Base-by-base conservation (phyloP, 176 grass and related monocot species). In the Tillandsia fasciculata region DNA sequence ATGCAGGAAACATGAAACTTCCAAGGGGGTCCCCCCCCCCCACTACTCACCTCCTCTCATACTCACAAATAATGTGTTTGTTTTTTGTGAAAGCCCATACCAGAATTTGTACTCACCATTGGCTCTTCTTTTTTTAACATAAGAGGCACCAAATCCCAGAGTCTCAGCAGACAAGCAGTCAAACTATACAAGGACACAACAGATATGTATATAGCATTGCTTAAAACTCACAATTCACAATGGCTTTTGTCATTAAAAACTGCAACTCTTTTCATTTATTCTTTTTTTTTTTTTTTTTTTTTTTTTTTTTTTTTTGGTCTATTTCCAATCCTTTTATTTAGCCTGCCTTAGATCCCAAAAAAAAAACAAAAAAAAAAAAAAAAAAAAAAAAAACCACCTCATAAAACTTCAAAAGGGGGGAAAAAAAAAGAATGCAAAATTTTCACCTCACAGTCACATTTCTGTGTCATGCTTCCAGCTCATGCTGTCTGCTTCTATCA, bases 131-230 rank as follows among this genome's bases (percentile, higher is more conserved):
- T 76, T 76, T 67, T 42, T 51, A 64, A 64, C 13, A 27, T 14
- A 50, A 27, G 48, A 11, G 42, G 3, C 22, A 26, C 20, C 17
- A 64, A 65, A 65, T 64, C 71, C 20, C 59, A 74, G 71, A 52
- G 61, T 74, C 72, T 17, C 51, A 74, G 58, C 64, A 76, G 73
- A 76, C 64, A 76, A 67, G 9, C 50, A 76, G 63, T 67, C 64
- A 76, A 76, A 76, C 49, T 49, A 76, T 18, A 51, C 13, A 12
- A 67, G 27, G 47, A 8, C 8, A 65, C 4, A 74, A 52, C 33
- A 74, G 10, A 15, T 26, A 49, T 22, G 22, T 57, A 63, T 20
- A 65, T 74, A 33, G 3, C 49, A 61, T 33, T n/a, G 58, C 18
- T 23, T 26, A 53, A 59, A 47, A 33, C 23, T 61, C 15, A 42